Evolutionary conservation across 345 rosid genomes (phyloP).

Genomic region (Lagerstroemia speciosa): DNA sequence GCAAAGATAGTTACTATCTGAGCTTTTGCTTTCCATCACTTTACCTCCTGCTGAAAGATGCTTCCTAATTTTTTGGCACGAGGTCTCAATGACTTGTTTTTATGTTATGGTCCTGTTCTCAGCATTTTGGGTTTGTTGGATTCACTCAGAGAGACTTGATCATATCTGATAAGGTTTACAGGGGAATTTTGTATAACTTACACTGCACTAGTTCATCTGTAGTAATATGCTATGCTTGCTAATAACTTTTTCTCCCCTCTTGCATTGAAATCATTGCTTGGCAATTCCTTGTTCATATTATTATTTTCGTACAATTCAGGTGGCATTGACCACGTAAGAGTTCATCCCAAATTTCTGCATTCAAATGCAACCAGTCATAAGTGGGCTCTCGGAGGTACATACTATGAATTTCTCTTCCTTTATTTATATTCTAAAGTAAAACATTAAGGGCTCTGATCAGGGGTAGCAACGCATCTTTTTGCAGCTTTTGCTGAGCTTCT

Average conservation of each 20-base stretch:
- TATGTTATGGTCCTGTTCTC: neutral
- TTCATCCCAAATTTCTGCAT: constrained; percentile 92
- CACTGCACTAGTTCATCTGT: too few relatives aligned
- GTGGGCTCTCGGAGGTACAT: constrained; percentile 95
- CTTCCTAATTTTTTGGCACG: neutral
- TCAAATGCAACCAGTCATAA: constrained; percentile 98
- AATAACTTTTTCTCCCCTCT: neutral
- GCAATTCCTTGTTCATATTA: neutral
- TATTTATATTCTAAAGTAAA: neutral
- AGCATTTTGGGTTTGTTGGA: neutral
- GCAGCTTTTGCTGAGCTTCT: constrained; percentile 92
- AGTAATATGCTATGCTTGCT: neutral
- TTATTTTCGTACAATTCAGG: constrained; percentile 21
- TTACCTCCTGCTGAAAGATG: neutral
- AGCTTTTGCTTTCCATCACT: neutral
- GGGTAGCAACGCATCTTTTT: constrained; percentile 4
- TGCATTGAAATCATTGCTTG: neutral
- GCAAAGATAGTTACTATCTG: neutral
- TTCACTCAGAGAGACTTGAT: too few relatives aligned
- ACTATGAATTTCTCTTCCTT: neutral
- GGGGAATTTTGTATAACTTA: neutral
- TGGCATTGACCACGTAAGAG: constrained; percentile 83
- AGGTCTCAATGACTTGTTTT: neutral
- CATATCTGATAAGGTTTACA: too few relatives aligned
- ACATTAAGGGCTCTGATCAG: neutral